These are phyloP conservation scores for Epichloe glyceriae DNA, from an alignment of 2,329 filamentous ascomycete genomes.

Conservation along the genomic window DNA sequence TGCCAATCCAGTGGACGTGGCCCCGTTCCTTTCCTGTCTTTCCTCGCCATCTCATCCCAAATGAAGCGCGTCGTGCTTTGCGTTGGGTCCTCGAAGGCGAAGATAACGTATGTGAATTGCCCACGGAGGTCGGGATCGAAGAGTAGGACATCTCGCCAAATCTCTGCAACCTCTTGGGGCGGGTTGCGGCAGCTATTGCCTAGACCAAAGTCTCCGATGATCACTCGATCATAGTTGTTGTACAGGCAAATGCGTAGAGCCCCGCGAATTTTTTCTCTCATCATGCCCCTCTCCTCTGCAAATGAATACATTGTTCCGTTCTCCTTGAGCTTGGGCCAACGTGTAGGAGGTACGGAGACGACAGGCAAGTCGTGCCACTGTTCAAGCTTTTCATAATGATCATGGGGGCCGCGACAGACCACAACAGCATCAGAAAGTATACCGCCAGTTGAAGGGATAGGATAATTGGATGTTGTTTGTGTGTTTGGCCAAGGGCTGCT, in stretches of 20 bases:
- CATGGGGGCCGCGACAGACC: slow-evolving; percentile 58
- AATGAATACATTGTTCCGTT: slow-evolving; percentile 59
- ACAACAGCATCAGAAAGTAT: slow-evolving; percentile 60
- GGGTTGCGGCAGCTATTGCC: slow-evolving; percentile 53
- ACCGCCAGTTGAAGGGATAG: slow-evolving; percentile 55
- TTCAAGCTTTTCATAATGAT: slow-evolving; percentile 46
- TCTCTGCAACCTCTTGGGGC: slow-evolving; percentile 48
- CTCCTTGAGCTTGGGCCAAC: slow-evolving; percentile 60
- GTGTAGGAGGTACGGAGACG: slow-evolving; percentile 59
- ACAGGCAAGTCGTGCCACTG: slow-evolving; percentile 50
- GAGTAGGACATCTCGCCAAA: slow-evolving; percentile 53
- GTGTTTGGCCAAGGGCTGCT: slow-evolving; percentile 43
- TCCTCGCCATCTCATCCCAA: slow-evolving; percentile 42
- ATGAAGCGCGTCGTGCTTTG: slow-evolving; percentile 42
- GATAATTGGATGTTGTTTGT: slow-evolving; percentile 44
- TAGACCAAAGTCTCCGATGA: slow-evolving; percentile 52
- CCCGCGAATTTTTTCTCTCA: slow-evolving; percentile 58
- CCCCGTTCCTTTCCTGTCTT: slow-evolving; percentile 23
- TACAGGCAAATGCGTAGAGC: slow-evolving; percentile 57
- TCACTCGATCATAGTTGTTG: slow-evolving; percentile 42
- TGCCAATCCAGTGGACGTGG: slow-evolving; percentile 16
- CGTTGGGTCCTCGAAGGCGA: slow-evolving; percentile 47
- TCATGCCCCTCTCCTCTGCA: slow-evolving; percentile 54
- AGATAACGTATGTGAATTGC: slow-evolving; percentile 47
- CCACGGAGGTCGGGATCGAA: slow-evolving; percentile 50